A percentile compares a stretch with the other conserved stretches of the same genome.
phyloP scores from a whole-genome alignment of 495 filamentous ascomycete species.

The Aspergillus cristatus region DNA sequence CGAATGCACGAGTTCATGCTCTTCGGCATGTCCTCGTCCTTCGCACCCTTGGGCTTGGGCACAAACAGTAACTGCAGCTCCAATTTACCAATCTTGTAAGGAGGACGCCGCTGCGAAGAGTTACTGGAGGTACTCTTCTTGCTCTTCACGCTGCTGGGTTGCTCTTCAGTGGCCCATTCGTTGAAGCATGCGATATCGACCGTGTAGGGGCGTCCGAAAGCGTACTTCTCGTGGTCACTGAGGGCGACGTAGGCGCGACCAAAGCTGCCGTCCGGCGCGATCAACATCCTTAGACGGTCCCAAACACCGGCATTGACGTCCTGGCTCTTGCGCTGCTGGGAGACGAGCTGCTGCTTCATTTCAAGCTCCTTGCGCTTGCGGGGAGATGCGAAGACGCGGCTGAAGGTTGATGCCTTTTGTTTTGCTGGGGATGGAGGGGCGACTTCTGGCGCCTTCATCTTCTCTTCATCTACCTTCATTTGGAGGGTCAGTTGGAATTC shows the following conservation, averaged over 20 bases:
- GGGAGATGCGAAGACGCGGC: constrained; percentile 84
- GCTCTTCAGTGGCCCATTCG: constrained; percentile 91
- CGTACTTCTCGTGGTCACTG: constrained; percentile 78
- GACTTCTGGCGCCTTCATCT: constrained; percentile 37
- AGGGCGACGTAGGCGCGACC: constrained; percentile 86
- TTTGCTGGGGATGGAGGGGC: constrained; percentile 43
- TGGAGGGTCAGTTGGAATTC: constrained; percentile 97
- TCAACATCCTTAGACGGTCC: constrained; percentile 77
- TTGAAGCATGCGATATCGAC: constrained; percentile 92
- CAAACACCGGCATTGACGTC: constrained; percentile 61
- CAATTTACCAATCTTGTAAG: constrained; percentile 90
- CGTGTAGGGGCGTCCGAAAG: constrained; percentile 76
- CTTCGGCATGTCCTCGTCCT: constrained; percentile 95
- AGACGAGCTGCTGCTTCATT: constrained; percentile 65
- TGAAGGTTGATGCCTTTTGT: constrained; percentile 79
- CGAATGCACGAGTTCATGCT: constrained; percentile 93
- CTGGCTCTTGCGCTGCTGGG: constrained; percentile 57
- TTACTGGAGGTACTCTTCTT: constrained; percentile 63
- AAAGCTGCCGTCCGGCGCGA: constrained; percentile 87
- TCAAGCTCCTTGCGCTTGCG: constrained; percentile 94
- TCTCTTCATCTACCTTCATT: constrained; percentile 79
- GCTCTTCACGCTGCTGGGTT: constrained; percentile 74
- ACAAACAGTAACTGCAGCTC: constrained; percentile 91
- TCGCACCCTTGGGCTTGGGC: constrained; percentile 78
- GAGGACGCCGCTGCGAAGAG: constrained; percentile 58